A percentile compares a stretch with the other conserved stretches of the same genome.
Evolutionary conservation across 306 rosid genomes (phyloP).

Genomic region (Prunus dulcis): DNA sequence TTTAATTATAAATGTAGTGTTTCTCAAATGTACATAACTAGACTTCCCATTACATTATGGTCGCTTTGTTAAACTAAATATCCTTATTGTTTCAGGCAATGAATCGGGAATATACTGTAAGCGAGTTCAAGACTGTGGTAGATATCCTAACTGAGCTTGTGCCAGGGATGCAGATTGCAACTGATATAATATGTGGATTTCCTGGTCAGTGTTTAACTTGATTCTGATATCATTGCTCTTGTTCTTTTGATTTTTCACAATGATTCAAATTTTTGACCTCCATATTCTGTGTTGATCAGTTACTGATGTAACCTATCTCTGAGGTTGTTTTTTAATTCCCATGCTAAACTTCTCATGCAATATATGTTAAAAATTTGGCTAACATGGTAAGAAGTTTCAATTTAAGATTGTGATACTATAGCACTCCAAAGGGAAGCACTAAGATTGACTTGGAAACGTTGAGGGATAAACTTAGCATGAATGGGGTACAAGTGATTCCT

Average conservation of each 20-base stretch:
- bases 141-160: slow-evolving; percentile 92
- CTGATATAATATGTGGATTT: slow-evolving; percentile 99
- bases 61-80: slow-evolving; percentile 21
- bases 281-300: not conserved
- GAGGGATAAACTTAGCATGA: not conserved
- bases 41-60: slow-evolving; percentile 2
- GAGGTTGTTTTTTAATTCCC: too few relatives aligned
- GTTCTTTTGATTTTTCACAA: not conserved
- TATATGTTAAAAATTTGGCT: not conserved
- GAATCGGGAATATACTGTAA: slow-evolving; percentile 92
- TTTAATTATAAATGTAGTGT: not conserved
- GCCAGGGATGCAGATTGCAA: slow-evolving; percentile 97
- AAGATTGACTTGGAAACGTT: not conserved
- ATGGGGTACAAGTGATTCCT: not conserved
- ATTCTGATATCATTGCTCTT: slow-evolving; percentile 10
- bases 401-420: not conserved
- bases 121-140: slow-evolving; percentile 93
- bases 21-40: not conserved
- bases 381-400: not conserved
- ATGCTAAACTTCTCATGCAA: too few relatives aligned
- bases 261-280: not conserved
- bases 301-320: not conserved
- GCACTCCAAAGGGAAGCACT: not conserved
- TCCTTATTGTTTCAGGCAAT: slow-evolving; percentile 67
- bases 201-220: slow-evolving; percentile 65